Evolutionary conservation across 495 filamentous ascomycete species (phyloP), one percentile per base, ranked within the genome.

Genomic region (Penicillium fimorum): DNA sequence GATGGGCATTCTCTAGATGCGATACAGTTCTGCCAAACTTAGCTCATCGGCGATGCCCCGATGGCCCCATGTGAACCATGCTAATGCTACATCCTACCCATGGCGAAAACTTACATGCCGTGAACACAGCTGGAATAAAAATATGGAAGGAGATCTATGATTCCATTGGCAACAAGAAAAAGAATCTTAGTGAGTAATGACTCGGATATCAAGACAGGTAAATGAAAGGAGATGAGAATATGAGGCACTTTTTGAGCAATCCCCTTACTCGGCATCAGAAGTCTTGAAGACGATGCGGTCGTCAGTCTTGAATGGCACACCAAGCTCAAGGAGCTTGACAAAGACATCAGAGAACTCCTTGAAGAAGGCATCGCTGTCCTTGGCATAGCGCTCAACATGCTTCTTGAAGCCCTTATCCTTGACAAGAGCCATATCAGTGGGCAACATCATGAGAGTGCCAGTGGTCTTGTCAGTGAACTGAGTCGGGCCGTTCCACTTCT

Each of bases 381-480:
- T 90, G 58, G 92, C 92, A 73, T 97, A 97, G 67, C 86, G 85
- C 76, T 96, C 85, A 43, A 94, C 91, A 68, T 89, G 87, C 68
- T 82, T 75, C 78, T 81, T 85, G 84, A 97, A 96, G 48, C 75
- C 78, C 81, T 93, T 90, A 76, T 98, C 94, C 76, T 92, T 86
- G 71, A 94, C 72, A 47, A 98, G 74, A 33, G 85, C 90, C 75
- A 95, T 85, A 68, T 98, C 94, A 54, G 91, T 86, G 55, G 94
- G 94, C 65, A 98, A 77, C 94, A 98, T 98, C 94, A 98, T 98
- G 62, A 98, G 76, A 46, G 81, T 82, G 81, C 91, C 89, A 62
- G 85, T 91, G 67, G 75, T 80, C 74, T 87, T 85, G 76, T 98
- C 94, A 73, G 92, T 82, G 72, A 83, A 92, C 81, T 96, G 82